phyloP scores from a whole-genome alignment of 257 asterid genomes.

The Plectranthus barbatus region DNA sequence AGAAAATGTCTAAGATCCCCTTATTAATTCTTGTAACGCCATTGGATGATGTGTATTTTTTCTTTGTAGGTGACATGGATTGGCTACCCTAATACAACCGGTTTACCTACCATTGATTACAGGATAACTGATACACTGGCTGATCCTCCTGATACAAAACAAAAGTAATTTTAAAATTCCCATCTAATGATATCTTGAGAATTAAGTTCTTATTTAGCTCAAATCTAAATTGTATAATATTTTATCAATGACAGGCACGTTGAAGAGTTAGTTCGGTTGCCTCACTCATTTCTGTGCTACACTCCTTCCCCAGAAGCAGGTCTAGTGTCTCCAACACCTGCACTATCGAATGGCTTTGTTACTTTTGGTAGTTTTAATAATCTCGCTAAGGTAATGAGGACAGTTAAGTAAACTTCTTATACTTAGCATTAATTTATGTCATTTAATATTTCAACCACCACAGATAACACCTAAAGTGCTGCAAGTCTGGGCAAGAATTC shows the following conservation, averaged over 20 bases:
- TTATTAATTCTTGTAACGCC: conserved; percentile 9
- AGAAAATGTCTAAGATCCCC: neutral
- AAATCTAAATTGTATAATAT: conserved; percentile 8
- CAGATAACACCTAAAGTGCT: conserved; percentile 96
- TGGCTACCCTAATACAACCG: conserved; percentile 99
- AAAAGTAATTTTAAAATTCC: conserved; percentile 39
- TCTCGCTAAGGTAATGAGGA: conserved; percentile 81
- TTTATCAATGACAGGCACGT: conserved; percentile 65
- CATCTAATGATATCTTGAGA: neutral
- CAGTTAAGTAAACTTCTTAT: neutral
- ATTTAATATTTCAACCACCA: conserved; percentile 10
- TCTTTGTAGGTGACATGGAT: conserved; percentile 90
- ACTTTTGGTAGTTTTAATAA: conserved; percentile 99
- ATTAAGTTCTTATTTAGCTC: conserved; percentile 9
- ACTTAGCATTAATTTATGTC: neutral
- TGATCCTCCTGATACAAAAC: conserved; percentile 76
- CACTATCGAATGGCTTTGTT: conserved; percentile 78
- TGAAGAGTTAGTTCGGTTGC: conserved; percentile 85
- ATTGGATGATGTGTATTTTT: conserved; percentile 16
- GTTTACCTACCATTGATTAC: conserved; percentile 92
- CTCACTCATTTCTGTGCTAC: conserved; percentile 89
- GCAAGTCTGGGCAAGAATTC: conserved; percentile 95
- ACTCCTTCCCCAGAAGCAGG: conserved; percentile 99
- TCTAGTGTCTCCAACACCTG: conserved; percentile 78
- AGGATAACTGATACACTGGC: conserved; percentile 87